Conservation (phyloP, 441 rosid genomes). For the Francoa sonchifolia region DNA sequence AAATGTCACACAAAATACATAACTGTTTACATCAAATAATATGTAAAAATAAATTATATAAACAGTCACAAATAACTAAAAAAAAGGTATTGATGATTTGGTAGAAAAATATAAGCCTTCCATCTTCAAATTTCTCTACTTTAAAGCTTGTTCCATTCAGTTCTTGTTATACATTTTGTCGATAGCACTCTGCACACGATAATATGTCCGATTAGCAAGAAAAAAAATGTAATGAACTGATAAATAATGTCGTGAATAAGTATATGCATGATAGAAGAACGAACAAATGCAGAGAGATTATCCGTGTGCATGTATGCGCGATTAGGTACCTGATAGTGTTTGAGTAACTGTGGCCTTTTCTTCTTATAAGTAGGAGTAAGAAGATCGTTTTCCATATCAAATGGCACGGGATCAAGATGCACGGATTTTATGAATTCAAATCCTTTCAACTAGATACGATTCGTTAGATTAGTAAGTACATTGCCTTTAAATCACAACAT, state of each 20-base stretch:
- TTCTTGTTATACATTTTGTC: constrained; percentile 74
- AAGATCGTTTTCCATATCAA: constrained; percentile 78
- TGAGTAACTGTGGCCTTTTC: constrained; percentile 87
- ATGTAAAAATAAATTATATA: too few species aligned
- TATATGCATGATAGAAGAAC: too few species aligned
- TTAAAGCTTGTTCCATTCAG: constrained; percentile 30
- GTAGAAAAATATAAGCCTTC: too few species aligned
- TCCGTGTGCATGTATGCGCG: neutral
- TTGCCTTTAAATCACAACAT: too few species aligned
- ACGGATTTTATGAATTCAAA: constrained; percentile 68
- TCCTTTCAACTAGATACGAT: constrained; percentile 59
- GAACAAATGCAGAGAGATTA: neutral
- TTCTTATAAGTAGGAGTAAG: constrained; percentile 91
- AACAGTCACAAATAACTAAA: too few species aligned
- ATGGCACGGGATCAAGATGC: constrained; percentile 77
- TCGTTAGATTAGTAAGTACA: neutral
- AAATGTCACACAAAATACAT: too few species aligned
- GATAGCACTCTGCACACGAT: constrained; percentile 36
- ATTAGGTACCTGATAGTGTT: constrained; percentile 58
- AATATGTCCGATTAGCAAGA: too few species aligned
- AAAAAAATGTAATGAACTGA: neutral
- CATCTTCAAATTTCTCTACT: too few species aligned
- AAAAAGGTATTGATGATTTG: too few species aligned
- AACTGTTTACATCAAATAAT: too few species aligned
- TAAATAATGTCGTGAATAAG: too few species aligned